A percentile compares a stretch with the other conserved stretches of the same genome.
Evolutionary conservation across 2,329 filamentous ascomycete genomes (phyloP).

Genomic region (Cordyceps cicadae): DNA sequence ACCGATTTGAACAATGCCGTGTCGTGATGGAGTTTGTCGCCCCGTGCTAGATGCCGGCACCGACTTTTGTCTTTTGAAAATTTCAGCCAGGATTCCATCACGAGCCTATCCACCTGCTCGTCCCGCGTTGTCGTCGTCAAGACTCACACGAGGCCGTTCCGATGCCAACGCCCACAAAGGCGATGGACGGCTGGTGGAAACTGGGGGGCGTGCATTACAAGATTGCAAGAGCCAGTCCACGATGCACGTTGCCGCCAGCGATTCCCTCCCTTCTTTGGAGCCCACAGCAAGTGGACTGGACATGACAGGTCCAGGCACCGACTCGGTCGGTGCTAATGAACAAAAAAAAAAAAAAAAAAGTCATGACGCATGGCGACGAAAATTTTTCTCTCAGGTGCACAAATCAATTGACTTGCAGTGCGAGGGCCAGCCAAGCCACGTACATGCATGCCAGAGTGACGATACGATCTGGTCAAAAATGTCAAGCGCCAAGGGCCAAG

Average conservation of each 20-base stretch:
- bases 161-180: background rate
- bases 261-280: background rate
- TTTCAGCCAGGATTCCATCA: background rate
- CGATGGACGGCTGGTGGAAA: constrained; percentile 1
- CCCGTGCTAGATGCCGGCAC: background rate
- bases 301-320: background rate
- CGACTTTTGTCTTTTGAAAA: background rate
- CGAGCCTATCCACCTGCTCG: background rate
- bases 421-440: background rate
- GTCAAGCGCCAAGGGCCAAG: background rate
- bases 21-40: background rate
- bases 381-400: background rate
- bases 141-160: background rate
- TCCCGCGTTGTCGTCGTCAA: background rate
- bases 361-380: background rate
- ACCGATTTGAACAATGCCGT: background rate
- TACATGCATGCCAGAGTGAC: background rate
- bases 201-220: background rate
- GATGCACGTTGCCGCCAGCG: constrained; percentile 6
- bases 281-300: background rate
- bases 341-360: background rate
- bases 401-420: background rate
- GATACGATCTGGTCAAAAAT: background rate
- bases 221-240: constrained; percentile 3
- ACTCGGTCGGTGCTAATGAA: background rate